Percentiles rank a stretch among this genome's conserved stretches.
phyloP scores from a whole-genome alignment of 2,329 filamentous ascomycete genomes.

The Stemphylium vesicarium region DNA sequence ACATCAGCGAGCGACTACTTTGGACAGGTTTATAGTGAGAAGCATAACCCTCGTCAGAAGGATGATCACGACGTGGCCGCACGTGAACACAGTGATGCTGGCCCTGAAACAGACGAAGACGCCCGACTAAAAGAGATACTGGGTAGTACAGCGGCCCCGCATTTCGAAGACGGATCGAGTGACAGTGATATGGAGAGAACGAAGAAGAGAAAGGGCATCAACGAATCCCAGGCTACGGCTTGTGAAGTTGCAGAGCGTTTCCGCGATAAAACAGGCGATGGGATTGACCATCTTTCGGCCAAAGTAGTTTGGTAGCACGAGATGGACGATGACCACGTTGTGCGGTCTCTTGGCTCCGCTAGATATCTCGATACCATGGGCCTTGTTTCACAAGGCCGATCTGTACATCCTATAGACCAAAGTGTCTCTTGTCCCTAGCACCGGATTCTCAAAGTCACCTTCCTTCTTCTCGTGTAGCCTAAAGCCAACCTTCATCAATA shows the following conservation, averaged over 20 bases:
- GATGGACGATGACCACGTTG: not conserved
- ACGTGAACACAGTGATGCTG: constrained; percentile 4
- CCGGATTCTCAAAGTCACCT: constrained; percentile 48
- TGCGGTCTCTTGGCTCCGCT: not conserved
- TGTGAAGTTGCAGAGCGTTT: constrained; percentile 3
- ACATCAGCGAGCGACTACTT: constrained; percentile 4
- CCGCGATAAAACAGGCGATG: constrained; percentile 1
- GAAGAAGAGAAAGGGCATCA: constrained; percentile 16
- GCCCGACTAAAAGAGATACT: constrained; percentile 11
- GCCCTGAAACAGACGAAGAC: constrained; percentile 3
- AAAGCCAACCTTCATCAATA: constrained; percentile 65
- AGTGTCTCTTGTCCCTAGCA: constrained; percentile 45
- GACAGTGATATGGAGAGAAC: constrained; percentile 12
- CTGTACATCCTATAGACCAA: constrained; percentile 44
- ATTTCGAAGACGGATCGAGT: not conserved
- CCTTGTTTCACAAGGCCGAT: constrained; percentile 8
- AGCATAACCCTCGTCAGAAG: not conserved
- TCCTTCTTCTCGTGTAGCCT: constrained; percentile 53
- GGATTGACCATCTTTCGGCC: not conserved
- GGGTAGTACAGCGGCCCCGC: not conserved
- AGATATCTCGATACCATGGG: not conserved
- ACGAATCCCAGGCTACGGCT: not conserved
- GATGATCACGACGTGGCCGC: not conserved
- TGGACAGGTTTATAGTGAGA: not conserved
- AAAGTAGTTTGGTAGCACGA: not conserved